A percentile compares a stretch with the other conserved stretches of the same genome.
Evolutionary conservation across 2,329 filamentous ascomycete species (phyloP).

Genomic region (Bipolaris zeicola): DNA sequence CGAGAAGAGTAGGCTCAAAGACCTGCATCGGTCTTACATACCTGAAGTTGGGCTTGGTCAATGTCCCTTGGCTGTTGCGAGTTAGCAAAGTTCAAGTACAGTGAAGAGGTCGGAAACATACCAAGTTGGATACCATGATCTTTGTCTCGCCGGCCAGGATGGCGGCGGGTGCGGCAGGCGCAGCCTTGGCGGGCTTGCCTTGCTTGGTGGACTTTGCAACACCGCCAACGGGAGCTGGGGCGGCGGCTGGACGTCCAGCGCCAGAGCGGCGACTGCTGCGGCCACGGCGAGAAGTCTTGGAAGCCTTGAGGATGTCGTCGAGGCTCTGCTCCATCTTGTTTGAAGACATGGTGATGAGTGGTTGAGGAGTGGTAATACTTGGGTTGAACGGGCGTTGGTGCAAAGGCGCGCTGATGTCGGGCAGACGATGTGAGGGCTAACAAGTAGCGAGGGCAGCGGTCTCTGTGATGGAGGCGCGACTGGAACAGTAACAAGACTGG

Average conservation of each 20-base stretch:
- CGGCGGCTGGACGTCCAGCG: constrained; percentile 59
- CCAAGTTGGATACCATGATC: constrained; percentile 98
- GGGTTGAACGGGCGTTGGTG: constrained; percentile 17
- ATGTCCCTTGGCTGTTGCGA: constrained; percentile 83
- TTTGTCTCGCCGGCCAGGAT: constrained; percentile 78
- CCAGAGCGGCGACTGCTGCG: constrained; percentile 53
- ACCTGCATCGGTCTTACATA: constrained; percentile 82
- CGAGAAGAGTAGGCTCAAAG: constrained; percentile 49
- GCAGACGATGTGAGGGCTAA: constrained; percentile 18
- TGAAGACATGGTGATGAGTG: constrained; percentile 37
- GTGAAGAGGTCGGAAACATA: constrained; percentile 59
- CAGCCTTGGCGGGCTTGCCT: constrained; percentile 64
- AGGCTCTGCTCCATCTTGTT: constrained; percentile 96
- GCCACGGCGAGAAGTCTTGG: constrained; percentile 54
- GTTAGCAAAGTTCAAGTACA: constrained; percentile 54
- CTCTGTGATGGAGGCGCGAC: constrained; percentile 19
- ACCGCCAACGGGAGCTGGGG: constrained; percentile 78
- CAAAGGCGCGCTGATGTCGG: constrained; percentile 18
- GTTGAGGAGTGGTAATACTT: constrained; percentile 18
- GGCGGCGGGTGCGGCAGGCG: constrained; percentile 67
- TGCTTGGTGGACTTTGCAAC: constrained; percentile 75
- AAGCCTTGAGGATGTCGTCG: constrained; percentile 90
- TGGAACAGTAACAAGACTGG: constrained; percentile 6
- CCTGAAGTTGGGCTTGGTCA: constrained; percentile 97
- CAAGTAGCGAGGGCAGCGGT: constrained; percentile 7